Conservation (phyloP, 768 basidiomycete species). For the Lactarius psammicola region DNA sequence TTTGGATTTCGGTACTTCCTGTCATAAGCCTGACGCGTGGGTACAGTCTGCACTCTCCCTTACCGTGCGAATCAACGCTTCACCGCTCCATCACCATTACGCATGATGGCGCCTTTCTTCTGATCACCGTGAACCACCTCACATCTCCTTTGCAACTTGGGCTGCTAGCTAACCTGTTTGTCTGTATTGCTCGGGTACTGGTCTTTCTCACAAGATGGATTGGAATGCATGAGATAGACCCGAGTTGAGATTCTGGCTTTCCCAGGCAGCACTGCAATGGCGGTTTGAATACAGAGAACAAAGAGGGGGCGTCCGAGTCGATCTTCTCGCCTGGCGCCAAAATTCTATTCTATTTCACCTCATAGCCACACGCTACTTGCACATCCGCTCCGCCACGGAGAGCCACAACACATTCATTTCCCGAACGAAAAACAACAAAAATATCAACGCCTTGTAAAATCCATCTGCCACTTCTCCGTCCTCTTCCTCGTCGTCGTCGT, state of each 20-base stretch:
- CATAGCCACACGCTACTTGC: not conserved
- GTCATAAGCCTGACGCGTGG: too few species aligned
- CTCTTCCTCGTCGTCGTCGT: not conserved
- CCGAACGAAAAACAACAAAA: not conserved
- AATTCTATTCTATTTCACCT: not conserved
- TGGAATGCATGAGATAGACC: not conserved
- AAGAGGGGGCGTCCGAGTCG: not conserved
- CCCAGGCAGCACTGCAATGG: not conserved
- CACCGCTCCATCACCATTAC: too few species aligned
- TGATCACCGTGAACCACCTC: too few species aligned
- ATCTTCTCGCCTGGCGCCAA: slow-evolving; percentile 18
- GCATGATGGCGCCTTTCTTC: too few species aligned
- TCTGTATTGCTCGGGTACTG: too few species aligned
- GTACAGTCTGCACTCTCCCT: too few species aligned
- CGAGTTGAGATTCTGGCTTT: not conserved
- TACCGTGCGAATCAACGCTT: too few species aligned
- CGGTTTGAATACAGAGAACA: not conserved
- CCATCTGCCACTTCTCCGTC: not conserved
- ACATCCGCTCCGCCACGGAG: not conserved
- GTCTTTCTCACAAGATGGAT: not conserved
- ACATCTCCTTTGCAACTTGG: too few species aligned
- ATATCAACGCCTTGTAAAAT: not conserved
- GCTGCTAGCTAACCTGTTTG: too few species aligned
- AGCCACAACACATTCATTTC: not conserved
- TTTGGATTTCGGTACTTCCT: too few species aligned